Evolutionary conservation across 2,329 filamentous ascomycete genomes (phyloP).

Genomic region (Fusarium austroafricanum): DNA sequence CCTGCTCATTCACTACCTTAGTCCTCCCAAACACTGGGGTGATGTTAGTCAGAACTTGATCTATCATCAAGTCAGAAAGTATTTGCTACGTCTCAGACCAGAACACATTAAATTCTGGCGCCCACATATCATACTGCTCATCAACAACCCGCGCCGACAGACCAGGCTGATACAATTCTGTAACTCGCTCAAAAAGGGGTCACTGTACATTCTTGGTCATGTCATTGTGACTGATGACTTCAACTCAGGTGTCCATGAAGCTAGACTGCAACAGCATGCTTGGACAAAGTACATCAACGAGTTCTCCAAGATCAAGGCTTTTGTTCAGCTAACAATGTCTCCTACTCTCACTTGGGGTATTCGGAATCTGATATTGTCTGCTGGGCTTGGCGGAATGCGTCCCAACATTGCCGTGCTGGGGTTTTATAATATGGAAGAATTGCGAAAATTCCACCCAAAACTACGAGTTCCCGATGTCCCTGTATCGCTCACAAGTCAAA

Average conservation of each 20-base stretch:
- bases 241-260: conserved; percentile 80
- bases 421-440: conserved; percentile 83
- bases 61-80: conserved; percentile 87
- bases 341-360: conserved; percentile 87
- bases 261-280: conserved; percentile 80
- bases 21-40: conserved; percentile 88
- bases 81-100: conserved; percentile 82
- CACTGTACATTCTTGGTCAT: conserved; percentile 85
- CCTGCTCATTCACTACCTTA: conserved; percentile 84
- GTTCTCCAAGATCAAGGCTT: conserved; percentile 87
- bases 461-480: conserved; percentile 66
- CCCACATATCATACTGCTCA: conserved; percentile 85
- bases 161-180: conserved; percentile 90
- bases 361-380: conserved; percentile 82
- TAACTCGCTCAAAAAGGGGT: conserved; percentile 90
- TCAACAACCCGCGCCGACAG: conserved; percentile 84
- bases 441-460: conserved; percentile 69
- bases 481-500: conserved; percentile 51
- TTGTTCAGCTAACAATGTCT: conserved; percentile 87
- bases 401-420: conserved; percentile 88
- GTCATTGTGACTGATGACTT: conserved; percentile 91
- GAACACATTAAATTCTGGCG: conserved; percentile 96
- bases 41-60: conserved; percentile 91
- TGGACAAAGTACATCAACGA: conserved; percentile 89
- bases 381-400: conserved; percentile 87